Evolutionary conservation across 2,329 filamentous ascomycete genomes (phyloP), one percentile per base, ranked within the genome.

Genomic region (Penicillium sp.): DNA sequence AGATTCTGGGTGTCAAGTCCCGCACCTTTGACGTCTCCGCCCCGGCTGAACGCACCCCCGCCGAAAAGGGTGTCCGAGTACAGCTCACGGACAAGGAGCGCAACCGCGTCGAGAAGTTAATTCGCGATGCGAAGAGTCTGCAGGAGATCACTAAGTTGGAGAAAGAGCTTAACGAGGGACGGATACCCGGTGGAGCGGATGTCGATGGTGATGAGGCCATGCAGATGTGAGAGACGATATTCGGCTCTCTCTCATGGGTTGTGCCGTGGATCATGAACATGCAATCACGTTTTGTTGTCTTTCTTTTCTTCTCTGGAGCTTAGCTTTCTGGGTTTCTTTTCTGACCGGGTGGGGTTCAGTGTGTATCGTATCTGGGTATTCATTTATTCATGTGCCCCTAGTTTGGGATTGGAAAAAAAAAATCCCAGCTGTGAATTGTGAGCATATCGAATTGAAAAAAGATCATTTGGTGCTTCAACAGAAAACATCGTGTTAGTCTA

Each of bases 131-230:
- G 6, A 92, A 89, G 74, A 96, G 89, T 70, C 75, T 99, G 70
- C 89, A 92, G 66, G 94, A 97, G 78, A 95, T 99, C 72, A 88
- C 91, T 57, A 84, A 86, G 65, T 75, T 99, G 71, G 94, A 99
- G 80, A 96, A 93, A 80, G 91, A 94, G 75, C 78, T 97, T 64
- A 90, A 90, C 62, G 93, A 97, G 75, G 94, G 94, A 2, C 82
- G 90, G 70, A 82, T 97, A 74, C 93, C 93, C 2, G 82, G 84
- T 35, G 89, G 87, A 29, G 83, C 75, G 27, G 72, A 64, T 19
- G 75, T 72, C 45, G 72, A 68, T 41, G 66, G 60, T 27, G 72
- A 73, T 48, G 72, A 73, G 31, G 67, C 64, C 37, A 77, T 78
- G 74, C 66, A 75, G 63, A 71, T 69, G 69, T 77, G 61, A 75